These are phyloP conservation scores for Trametes cinnabarina DNA, from an alignment of 768 basidiomycete genomes.

Conservation along the genomic window DNA sequence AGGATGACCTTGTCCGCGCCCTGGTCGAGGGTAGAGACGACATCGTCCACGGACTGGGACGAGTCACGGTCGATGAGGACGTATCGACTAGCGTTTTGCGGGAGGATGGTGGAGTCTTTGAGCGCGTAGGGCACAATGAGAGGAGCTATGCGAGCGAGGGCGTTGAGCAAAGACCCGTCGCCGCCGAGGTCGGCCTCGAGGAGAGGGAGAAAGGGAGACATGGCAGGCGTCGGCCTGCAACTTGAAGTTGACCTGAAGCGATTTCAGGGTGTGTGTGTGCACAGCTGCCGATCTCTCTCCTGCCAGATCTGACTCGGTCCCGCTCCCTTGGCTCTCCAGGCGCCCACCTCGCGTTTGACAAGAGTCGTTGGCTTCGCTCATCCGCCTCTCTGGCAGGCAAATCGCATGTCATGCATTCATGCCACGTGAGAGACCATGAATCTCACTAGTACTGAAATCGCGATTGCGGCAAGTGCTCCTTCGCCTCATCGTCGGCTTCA, in stretches of 20 bases:
- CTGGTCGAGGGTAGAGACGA: slow-evolving; percentile 66
- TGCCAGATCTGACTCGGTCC: slow-evolving; percentile 7
- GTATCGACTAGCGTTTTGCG: slow-evolving; percentile 38
- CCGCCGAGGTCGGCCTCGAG: slow-evolving; percentile 45
- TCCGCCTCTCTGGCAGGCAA: no score
- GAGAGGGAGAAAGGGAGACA: slow-evolving; percentile 44
- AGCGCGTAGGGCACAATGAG: slow-evolving; percentile 50
- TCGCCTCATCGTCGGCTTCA: no score
- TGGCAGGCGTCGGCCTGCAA: neutral
- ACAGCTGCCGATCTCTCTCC: neutral
- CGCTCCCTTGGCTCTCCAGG: neutral
- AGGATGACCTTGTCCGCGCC: slow-evolving; percentile 83
- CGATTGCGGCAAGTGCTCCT: no score
- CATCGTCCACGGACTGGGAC: slow-evolving; percentile 48
- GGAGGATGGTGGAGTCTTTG: slow-evolving; percentile 30
- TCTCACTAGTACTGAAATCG: no score
- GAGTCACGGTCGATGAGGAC: slow-evolving; percentile 55
- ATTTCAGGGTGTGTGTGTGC: slow-evolving; percentile 1
- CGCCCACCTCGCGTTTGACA: no score
- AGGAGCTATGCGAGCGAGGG: slow-evolving; percentile 76
- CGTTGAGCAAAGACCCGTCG: slow-evolving; percentile 46
- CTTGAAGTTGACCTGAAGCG: neutral
- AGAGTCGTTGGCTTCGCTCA: no score
- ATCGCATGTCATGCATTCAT: no score
- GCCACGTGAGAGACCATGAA: no score